Conservation (phyloP, 2,329 filamentous ascomycete species). For the Aspergillus nomiae region DNA sequence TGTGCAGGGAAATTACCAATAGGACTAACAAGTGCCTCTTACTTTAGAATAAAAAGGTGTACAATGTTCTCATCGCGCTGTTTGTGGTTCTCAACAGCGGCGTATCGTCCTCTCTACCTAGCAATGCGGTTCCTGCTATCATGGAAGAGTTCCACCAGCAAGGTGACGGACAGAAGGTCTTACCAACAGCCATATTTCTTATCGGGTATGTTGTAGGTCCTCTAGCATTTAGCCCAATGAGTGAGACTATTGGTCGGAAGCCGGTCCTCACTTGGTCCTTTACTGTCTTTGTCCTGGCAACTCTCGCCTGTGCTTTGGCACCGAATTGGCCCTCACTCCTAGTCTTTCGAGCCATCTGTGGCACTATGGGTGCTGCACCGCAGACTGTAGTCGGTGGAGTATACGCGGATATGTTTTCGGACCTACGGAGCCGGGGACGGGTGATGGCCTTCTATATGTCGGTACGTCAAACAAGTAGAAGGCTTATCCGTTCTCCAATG, state of each 20-base stretch:
- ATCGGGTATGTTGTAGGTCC: conserved; percentile 45
- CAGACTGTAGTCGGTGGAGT: conserved; percentile 49
- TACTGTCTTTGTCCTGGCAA: conserved; percentile 41
- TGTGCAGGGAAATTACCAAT: neutral
- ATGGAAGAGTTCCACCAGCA: conserved; percentile 34
- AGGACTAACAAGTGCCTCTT: neutral
- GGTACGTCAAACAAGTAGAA: conserved; percentile 19
- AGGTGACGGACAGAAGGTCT: conserved; percentile 30
- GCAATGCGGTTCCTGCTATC: conserved; percentile 41
- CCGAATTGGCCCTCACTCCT: conserved; percentile 44
- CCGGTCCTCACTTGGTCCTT: conserved; percentile 54
- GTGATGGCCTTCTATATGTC: conserved; percentile 47
- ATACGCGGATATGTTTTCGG: conserved; percentile 49
- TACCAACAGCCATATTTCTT: conserved; percentile 41
- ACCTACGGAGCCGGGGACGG: conserved; percentile 39
- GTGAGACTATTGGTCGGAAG: conserved; percentile 44
- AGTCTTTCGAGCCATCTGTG: conserved; percentile 47
- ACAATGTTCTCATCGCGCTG: conserved; percentile 28
- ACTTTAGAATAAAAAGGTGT: conserved; percentile 27
- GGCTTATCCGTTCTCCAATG: neutral
- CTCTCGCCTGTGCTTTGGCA: conserved; percentile 45
- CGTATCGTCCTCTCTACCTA: conserved; percentile 40
- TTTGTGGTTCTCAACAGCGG: conserved; percentile 41
- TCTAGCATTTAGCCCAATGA: conserved; percentile 44
- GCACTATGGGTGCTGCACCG: conserved; percentile 44